Percentiles rank a stretch among this genome's conserved stretches.
Evolutionary conservation across 371 early-diverging fungal genomes (phyloP).

Genomic region (Haplosporangium sp.): DNA sequence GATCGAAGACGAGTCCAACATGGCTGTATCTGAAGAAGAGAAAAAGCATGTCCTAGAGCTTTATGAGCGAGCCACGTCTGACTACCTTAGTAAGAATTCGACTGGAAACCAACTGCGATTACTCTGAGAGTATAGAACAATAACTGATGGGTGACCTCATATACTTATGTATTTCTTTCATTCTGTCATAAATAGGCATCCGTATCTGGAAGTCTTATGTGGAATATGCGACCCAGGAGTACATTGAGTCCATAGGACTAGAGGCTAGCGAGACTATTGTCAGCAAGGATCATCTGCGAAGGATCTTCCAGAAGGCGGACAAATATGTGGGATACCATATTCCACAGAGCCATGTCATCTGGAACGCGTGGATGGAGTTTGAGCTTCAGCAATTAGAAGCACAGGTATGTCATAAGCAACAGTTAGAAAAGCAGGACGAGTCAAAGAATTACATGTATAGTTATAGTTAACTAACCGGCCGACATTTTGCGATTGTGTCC

Average conservation of each 20-base stretch:
- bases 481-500: no score
- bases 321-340: conserved; percentile 26
- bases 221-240: conserved; percentile 38
- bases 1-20: conserved; percentile 43
- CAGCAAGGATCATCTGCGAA: conserved; percentile 10
- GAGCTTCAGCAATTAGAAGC: conserved; percentile 16
- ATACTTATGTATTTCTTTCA: neutral
- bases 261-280: conserved; percentile 19
- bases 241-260: conserved; percentile 23
- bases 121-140: neutral
- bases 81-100: conserved; percentile 42
- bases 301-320: conserved; percentile 26
- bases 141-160: neutral
- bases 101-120: neutral
- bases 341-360: conserved; percentile 36
- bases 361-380: conserved; percentile 40
- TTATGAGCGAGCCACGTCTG: conserved; percentile 33
- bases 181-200: conserved; percentile 18
- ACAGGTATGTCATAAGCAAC: conserved; percentile 6
- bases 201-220: conserved; percentile 42
- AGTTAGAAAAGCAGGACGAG: no score
- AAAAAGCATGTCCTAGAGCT: conserved; percentile 31
- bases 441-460: no score
- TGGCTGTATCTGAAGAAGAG: conserved; percentile 45
- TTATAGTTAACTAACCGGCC: no score